Percentiles rank a stretch among this genome's conserved stretches.
Conservation (phyloP, 2,329 filamentous ascomycete genomes). For the Sporothrix variecibatus region DNA sequence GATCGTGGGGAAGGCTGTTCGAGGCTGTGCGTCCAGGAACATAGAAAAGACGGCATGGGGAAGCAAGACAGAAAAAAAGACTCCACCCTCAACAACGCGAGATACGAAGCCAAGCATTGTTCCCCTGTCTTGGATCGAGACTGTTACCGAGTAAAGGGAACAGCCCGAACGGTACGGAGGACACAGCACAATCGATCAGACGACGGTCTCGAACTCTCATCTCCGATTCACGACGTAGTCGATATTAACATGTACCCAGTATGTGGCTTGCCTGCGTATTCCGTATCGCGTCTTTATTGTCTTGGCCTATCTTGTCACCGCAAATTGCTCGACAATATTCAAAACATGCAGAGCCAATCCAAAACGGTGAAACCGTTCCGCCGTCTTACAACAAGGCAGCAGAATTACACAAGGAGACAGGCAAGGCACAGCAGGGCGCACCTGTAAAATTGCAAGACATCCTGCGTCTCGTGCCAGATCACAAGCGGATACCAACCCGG, state of each 20-base stretch:
- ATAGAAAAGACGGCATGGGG: background rate
- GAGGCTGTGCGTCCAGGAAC: background rate
- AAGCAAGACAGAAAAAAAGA: background rate
- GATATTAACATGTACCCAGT: background rate
- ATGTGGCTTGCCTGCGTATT: background rate
- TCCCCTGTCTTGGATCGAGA: background rate
- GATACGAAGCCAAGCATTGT: background rate
- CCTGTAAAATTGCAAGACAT: background rate
- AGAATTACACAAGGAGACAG: background rate
- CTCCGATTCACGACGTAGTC: background rate
- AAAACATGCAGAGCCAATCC: too few relatives aligned
- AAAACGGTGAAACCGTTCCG: background rate
- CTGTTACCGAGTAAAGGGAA: background rate
- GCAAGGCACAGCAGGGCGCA: background rate
- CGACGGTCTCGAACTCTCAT: background rate
- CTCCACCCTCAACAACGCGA: background rate
- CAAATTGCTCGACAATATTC: background rate
- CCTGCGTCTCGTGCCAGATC: background rate
- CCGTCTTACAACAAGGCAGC: background rate
- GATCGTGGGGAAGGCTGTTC: background rate
- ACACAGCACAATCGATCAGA: background rate
- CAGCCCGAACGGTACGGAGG: background rate
- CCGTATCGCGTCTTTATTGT: background rate
- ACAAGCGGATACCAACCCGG: background rate
- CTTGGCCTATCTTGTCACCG: background rate